These are phyloP conservation scores for Boletus coccyginus DNA, from an alignment of 768 basidiomycete species.

Conservation along the genomic window DNA sequence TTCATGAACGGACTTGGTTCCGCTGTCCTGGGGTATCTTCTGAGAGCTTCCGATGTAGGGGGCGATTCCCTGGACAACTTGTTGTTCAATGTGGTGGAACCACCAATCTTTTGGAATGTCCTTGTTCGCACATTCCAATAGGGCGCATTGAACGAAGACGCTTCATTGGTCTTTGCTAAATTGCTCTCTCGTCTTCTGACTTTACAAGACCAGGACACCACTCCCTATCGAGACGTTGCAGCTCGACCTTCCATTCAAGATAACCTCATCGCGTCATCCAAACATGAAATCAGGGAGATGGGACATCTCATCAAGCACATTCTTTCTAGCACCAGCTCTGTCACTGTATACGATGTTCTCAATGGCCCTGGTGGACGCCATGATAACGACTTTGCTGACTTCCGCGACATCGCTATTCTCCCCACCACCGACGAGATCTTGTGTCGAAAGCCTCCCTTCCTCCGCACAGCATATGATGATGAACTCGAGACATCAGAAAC, in stretches of 20 bases:
- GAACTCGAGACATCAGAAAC: too few species aligned
- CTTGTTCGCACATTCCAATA: conserved; percentile 34
- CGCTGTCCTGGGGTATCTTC: conserved; percentile 38
- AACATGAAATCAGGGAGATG: conserved; percentile 26
- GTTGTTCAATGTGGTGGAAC: conserved; percentile 43
- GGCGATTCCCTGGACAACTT: conserved; percentile 42
- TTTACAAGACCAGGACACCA: conserved; percentile 33
- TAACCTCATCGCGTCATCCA: conserved; percentile 21
- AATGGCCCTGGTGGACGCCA: conserved; percentile 59
- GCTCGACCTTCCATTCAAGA: conserved; percentile 26
- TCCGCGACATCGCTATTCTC: conserved; percentile 53
- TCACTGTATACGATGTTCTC: conserved; percentile 13
- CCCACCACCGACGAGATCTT: conserved; percentile 60
- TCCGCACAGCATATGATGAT: conserved; percentile 36
- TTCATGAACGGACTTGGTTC: conserved; percentile 45
- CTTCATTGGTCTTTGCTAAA: conserved; percentile 43
- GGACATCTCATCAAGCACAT: conserved; percentile 43
- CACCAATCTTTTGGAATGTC: conserved; percentile 48
- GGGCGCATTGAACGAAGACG: conserved; percentile 30
- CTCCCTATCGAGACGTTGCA: conserved; percentile 38
- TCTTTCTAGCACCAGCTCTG: conserved; percentile 21
- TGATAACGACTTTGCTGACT: conserved; percentile 63
- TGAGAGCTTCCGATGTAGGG: conserved; percentile 37
- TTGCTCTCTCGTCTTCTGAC: conserved; percentile 46
- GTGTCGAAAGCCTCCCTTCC: conserved; percentile 45